These are phyloP conservation scores for Mucuna pruriens DNA, from an alignment of 306 rosid species.

Conservation along the genomic window DNA sequence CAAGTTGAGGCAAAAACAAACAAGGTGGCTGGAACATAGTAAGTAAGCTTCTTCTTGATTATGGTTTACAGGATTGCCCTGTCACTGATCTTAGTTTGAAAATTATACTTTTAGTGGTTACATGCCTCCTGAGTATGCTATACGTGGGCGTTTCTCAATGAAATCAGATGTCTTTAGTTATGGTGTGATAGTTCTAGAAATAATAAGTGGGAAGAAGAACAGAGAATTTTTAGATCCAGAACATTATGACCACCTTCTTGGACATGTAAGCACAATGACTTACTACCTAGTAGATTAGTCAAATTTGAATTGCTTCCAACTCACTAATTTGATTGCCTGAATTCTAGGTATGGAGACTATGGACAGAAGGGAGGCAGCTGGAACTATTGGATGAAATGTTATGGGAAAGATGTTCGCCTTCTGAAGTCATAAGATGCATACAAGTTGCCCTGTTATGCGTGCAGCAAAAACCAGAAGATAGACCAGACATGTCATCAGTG, in stretches of 20 bases:
- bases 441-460: slow-evolving; percentile 33
- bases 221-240: not conserved
- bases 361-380: slow-evolving; percentile 3
- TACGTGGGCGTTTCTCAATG: slow-evolving; percentile 8
- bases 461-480: not conserved
- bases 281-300: not conserved
- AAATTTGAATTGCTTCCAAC: not conserved
- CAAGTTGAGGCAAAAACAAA: slow-evolving; percentile 24
- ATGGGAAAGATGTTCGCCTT: not conserved
- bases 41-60: not conserved
- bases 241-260: slow-evolving; percentile 14
- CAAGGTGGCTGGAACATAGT: slow-evolving; percentile 29
- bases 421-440: slow-evolving; percentile 24
- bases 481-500: not conserved
- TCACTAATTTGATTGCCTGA: not conserved
- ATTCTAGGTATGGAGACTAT: slow-evolving; percentile 16
- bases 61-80: not conserved
- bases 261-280: slow-evolving; percentile 19
- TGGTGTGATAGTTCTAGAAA: slow-evolving; percentile 22
- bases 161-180: slow-evolving; percentile 28
- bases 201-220: slow-evolving; percentile 17
- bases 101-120: slow-evolving; percentile 20
- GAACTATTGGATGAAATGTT: slow-evolving; percentile 1
- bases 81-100: not conserved
- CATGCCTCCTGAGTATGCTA: slow-evolving; percentile 30